Evolutionary conservation across 805 yeast species (phyloP), one percentile per base, ranked within the genome.

Genomic region (Komagataella populi): DNA sequence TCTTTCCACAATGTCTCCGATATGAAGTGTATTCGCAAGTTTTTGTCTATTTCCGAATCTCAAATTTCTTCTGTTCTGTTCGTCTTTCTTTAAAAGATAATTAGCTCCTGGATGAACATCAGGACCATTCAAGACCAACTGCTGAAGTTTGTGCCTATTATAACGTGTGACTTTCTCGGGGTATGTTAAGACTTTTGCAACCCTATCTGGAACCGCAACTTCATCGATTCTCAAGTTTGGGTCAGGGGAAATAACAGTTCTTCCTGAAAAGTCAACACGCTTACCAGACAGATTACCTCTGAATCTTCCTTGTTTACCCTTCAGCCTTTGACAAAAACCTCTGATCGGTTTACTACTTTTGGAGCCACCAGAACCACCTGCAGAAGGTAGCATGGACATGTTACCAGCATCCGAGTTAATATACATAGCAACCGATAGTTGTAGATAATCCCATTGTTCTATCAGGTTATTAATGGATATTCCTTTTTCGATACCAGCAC

Each of bases 381-480:
- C 71, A 23, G 86, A 84, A 2, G 96, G 96, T 55, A 82, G 64
- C 65, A 82, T 74, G 4, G 89, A 81, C 12, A 90, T 89, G 52
- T 83, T 81, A 14, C 90, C 93, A 30, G 96, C 84, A 67, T 93
- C 99, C 1, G 96, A 87, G 65, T 93, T 93, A 60, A 93, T 93
- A 65, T 93, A 93, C 88, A 93, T 87, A 18, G 99, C 99, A 48
- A 93, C 90, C 1, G 96, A 86, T 50, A 93, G 73, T 68, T 93
- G 99, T 57, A 93, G 70, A 63, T 87, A 93, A 63, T 93, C 99
- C 99, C 99, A 93, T 63, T 93, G 99, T 62, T 91, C 98, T 96
- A 93, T 90, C 68, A 93, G 74, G 60, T 87, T 87, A 56, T 88
- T 87, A 61, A 95, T 83, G 14, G 96, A 81, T 55, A 91, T 87